These are phyloP conservation scores for Epichloe bromicola DNA, from an alignment of 2,329 filamentous ascomycete genomes.

Conservation along the genomic window DNA sequence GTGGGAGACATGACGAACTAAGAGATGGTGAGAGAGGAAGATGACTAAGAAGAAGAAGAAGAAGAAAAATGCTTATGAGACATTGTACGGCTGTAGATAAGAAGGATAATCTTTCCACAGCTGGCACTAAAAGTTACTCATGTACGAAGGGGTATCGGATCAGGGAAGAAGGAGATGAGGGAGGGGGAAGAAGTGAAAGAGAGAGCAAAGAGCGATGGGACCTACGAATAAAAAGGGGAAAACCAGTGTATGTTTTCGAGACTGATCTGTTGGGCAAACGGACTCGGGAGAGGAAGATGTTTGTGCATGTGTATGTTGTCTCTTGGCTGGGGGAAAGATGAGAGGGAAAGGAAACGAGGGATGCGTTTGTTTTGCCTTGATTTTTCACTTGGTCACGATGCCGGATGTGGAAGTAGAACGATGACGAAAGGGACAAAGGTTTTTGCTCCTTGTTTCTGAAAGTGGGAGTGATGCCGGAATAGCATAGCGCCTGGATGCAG, in stretches of 20 bases:
- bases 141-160: neutral
- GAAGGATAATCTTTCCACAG: neutral
- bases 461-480: neutral
- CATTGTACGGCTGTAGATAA: neutral
- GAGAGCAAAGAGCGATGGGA: neutral
- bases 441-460: neutral
- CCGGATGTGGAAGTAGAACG: neutral
- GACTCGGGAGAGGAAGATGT: neutral
- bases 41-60: neutral
- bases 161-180: neutral
- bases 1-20: neutral
- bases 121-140: neutral
- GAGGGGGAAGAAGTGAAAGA: neutral
- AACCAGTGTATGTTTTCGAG: neutral
- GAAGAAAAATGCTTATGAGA: neutral
- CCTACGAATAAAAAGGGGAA: neutral
- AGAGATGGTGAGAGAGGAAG: neutral
- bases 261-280: neutral
- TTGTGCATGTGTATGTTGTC: neutral
- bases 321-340: neutral
- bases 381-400: neutral
- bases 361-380: neutral
- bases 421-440: slow-evolving; percentile 4
- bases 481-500: slow-evolving; percentile 5
- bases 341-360: neutral